Percentiles rank a stretch among this genome's conserved stretches.
Evolutionary conservation across 148 eudicot genomes (phyloP).

Genomic region (Arbutus unedo): DNA sequence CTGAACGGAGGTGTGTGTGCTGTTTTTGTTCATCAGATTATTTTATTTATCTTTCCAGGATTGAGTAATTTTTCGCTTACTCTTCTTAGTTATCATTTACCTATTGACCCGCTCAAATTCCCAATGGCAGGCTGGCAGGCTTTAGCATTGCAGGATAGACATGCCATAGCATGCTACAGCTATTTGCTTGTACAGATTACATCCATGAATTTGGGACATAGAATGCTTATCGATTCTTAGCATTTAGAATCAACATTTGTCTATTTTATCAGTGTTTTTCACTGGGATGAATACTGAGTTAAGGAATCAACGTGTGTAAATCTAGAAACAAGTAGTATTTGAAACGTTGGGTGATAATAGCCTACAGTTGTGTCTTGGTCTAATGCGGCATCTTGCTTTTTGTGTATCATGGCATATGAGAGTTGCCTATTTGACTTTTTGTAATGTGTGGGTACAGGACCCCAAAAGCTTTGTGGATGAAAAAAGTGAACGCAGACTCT

Average conservation of each 20-base stretch:
- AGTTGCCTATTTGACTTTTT: neutral
- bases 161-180: neutral
- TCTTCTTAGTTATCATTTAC: neutral
- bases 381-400: neutral
- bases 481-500: conserved; percentile 62
- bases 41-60: neutral
- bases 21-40: neutral
- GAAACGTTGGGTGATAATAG: neutral
- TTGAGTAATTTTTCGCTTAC: neutral
- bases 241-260: neutral
- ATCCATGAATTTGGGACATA: neutral
- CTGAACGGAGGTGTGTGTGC: neutral
- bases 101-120: neutral
- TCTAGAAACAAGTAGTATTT: neutral
- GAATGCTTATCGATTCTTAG: neutral
- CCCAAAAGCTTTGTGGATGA: conserved; percentile 37
- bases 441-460: conserved; percentile 38
- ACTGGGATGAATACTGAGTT: neutral
- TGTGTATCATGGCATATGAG: neutral
- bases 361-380: neutral
- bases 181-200: neutral
- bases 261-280: neutral
- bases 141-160: neutral
- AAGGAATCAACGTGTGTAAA: neutral
- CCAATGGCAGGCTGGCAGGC: neutral